Evolutionary conservation across 805 yeast species (phyloP).

Genomic region (Suhomyces xylopsoci): DNA sequence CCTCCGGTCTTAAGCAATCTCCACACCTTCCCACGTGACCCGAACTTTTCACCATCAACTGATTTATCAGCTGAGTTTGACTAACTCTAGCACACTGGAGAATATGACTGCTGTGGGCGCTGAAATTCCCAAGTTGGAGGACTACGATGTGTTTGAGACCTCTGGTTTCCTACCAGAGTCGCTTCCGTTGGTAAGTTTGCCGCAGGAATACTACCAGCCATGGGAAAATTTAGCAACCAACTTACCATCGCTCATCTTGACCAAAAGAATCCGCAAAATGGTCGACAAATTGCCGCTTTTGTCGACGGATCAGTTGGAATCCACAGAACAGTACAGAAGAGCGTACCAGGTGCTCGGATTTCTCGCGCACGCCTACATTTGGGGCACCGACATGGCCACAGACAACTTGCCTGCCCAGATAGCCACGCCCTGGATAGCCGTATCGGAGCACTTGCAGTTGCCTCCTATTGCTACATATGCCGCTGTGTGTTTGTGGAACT

Average conservation of each 20-base stretch:
- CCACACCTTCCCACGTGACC: background rate
- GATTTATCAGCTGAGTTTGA: background rate
- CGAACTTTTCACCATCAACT: background rate
- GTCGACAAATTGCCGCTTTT: constrained; percentile 65
- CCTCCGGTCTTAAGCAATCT: background rate
- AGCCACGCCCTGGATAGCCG: constrained; percentile 65
- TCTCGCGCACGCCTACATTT: constrained; percentile 82
- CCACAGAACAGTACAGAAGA: constrained; percentile 60
- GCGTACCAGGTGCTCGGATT: constrained; percentile 81
- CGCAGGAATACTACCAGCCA: constrained; percentile 59
- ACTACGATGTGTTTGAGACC: constrained; percentile 65
- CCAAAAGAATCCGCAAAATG: constrained; percentile 56
- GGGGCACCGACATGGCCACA: constrained; percentile 69
- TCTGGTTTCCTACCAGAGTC: constrained; percentile 79
- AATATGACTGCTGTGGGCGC: background rate
- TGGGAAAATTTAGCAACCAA: constrained; percentile 74
- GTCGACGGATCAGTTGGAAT: constrained; percentile 41
- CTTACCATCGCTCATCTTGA: constrained; percentile 70
- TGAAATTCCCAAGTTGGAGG: constrained; percentile 35
- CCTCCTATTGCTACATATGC: constrained; percentile 92
- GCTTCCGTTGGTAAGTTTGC: constrained; percentile 58
- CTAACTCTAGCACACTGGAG: background rate
- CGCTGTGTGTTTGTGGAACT: constrained; percentile 86
- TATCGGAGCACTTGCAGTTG: constrained; percentile 58
- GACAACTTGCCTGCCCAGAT: constrained; percentile 64